Base-by-base conservation (phyloP, 2,329 filamentous ascomycete species). In the Emmonsia crescens region DNA sequence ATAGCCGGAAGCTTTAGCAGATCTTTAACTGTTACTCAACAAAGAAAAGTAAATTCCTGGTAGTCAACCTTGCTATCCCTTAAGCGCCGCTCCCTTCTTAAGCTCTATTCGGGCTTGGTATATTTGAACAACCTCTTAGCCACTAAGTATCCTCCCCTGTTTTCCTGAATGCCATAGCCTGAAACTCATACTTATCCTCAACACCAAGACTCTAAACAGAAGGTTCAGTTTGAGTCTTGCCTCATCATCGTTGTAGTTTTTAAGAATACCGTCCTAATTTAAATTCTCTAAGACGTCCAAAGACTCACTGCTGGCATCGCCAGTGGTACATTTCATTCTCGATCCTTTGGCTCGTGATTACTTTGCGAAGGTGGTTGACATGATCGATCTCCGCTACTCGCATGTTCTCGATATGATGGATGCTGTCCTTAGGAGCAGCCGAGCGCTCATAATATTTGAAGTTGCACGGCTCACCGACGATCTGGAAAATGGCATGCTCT, bases 281-380 rank as follows among this genome's bases (percentile, higher is more conserved):
- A 55, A 40, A 31, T 4, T 40, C 29, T 55, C 52, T 12, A 38
- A 31, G 19, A 55, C 52, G 38, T 55, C 52, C 14, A 38, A 8
- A 8, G 19, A 40, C 52, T 31, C 33, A 40, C 52, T 38, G 33
- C 52, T 56, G 33, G 52, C 52, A 56, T 9, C 52, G 31, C 33
- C 52, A 56, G 29, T 56, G 16, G 33, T 56, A 56, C 52, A 56
- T 56, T 21, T 72, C 60, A 40, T 61, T 57, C 27, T 61, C 60
- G 27, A 61, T 55, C 27, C 29, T 55, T 36, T 61, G 54, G 24
- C 6, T 12, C 40, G 12, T 40, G 31, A 61, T 12, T 16, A 61
- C 14, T 21, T 57, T 21, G 52, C 44, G 42, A 29, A 56, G 57
- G 33, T 55, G 40, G 19, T 55, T 29, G 21, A 57, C 31, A 61